Percentiles rank a stretch among this genome's conserved stretches.
Conservation (phyloP, 2,329 filamentous ascomycete species). For the Claviceps fusiformis region DNA sequence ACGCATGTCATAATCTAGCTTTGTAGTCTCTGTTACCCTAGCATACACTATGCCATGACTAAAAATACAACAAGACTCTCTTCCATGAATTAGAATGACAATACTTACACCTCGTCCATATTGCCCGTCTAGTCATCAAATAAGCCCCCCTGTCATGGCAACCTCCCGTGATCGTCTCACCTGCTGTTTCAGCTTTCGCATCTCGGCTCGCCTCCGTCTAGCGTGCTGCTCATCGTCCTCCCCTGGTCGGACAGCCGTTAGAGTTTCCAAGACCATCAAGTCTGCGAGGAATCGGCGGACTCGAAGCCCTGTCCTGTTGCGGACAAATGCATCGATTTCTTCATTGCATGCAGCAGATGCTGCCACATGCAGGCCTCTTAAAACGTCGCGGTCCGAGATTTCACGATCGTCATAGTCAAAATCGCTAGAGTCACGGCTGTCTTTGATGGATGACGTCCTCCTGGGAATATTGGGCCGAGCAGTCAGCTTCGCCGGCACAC, state of each 20-base stretch:
- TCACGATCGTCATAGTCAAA: conserved; percentile 22
- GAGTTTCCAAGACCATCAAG: conserved; percentile 34
- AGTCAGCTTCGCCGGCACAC: conserved; percentile 12
- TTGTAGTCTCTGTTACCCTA: background rate
- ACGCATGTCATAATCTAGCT: background rate
- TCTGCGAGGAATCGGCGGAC: conserved; percentile 42
- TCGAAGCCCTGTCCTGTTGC: conserved; percentile 35
- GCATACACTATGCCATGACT: conserved; percentile 1
- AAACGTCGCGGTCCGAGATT: conserved; percentile 36
- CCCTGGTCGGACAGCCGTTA: conserved; percentile 20
- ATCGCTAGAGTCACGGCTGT: conserved; percentile 10
- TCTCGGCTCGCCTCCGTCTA: conserved; percentile 17
- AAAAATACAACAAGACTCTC: conserved; percentile 1
- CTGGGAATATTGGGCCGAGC: conserved; percentile 21
- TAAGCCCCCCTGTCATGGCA: conserved; percentile 6
- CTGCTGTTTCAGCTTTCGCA: conserved; percentile 22
- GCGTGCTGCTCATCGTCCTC: conserved; percentile 15
- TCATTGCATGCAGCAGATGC: conserved; percentile 43
- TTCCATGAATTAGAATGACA: background rate
- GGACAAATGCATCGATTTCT: conserved; percentile 37
- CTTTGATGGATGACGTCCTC: conserved; percentile 22
- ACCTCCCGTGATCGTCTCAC: conserved; percentile 20
- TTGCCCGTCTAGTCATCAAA: conserved; percentile 1
- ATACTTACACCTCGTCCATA: background rate
- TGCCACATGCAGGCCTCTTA: conserved; percentile 41